Evolutionary conservation across 345 rosid species (phyloP), one percentile per base, ranked within the genome.

Genomic region (Hibiscus syriacus): DNA sequence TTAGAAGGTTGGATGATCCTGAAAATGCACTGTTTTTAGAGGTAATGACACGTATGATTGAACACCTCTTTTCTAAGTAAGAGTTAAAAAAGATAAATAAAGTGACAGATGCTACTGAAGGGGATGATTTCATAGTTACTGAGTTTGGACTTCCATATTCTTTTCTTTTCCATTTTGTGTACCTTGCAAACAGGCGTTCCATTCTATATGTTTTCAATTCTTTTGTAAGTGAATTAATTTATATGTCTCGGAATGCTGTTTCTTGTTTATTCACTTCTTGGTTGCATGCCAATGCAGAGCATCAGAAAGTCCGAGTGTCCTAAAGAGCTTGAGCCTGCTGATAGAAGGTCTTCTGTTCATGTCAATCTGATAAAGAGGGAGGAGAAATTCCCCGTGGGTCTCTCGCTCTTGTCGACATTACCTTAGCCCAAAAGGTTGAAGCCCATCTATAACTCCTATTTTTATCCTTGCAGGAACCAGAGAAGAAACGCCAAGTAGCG

Each of bases 281-380:
- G 43, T 69, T 70, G 14, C 38, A 14, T 62, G 32, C 16, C 17
- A 5, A 55, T 76, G 70, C 80, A 93, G 97, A 93, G 98, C 82
- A 93, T 93, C 74, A 78, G 83, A 73, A 93, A 83, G 74, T 93
- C 97, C 52, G 98, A 93, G 81, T 93, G 98, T 63, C 98, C 98
- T 1, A 87, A 83, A 72, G 98, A 90, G 85, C 98, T 93, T 30
- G 97, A 90, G 82, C 97, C 97, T 75, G 88, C 80, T 0, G 97
- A 90, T 81, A 81, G 80, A 67, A 88, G 89, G 79, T 80, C 98
- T 53, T 72, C 85, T 0, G 92, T 93, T 50, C 92, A 86, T 78
- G 97, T 90, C 50, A 92, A 90, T 78, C 84, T 92, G 74, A 87
- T 90, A 55, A 82, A 90, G n/a, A n/a, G n/a, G 78, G 93, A 86